Evolutionary conservation across 192 early-diverging fungal species (phyloP), one percentile per base, ranked within the genome.

Genomic region (Umbelopsis sp.): DNA sequence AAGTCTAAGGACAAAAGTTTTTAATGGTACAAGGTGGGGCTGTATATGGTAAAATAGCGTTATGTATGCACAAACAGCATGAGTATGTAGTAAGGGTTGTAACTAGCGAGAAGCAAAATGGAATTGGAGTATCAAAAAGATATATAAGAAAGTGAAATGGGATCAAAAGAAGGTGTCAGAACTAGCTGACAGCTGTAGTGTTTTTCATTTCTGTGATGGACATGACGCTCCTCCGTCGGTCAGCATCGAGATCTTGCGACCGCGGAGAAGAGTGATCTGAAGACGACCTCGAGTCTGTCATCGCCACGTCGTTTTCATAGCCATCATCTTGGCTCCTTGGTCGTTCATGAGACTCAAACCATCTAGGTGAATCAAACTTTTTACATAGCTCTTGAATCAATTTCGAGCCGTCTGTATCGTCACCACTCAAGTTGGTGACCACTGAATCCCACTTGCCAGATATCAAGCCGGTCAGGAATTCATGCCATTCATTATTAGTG

Each of bases 401-500:
- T 12, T 25, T 46, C 0, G 65, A 66, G 2, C 45, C 44, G 8
- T 48, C 13, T 15, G 18, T 22, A 5, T 2, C 65, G 10, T 47
- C 65, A 0, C 13, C 11, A 4, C 37, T 25, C 20, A 66, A 48
- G 45, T 46, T 23, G 41, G 65, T 46, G 21, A 66, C 45, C 0
- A 46, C 65, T 4, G 44, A 45, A 48, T 75, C 68, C 74, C 68
- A 70, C 22, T 46, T 64, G 41, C 74, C 68, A 10, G 61, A 52
- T 25, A 49, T 70, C 37, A 77, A 61, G 13, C 76, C 76, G 1
- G 51, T 67, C 35, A 77, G 50, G 46, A 75, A 75, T 41, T 66
- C 74, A 51, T 75, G 72, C 77, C 77, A 78, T 53, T 78, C 77
- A 20, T 74, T 64, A 46, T 78, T 78, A 13, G 77, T 78, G 21